phyloP scores from a whole-genome alignment of 73 alveolate genomes.

The Paramecium tetraurelia region DNA sequence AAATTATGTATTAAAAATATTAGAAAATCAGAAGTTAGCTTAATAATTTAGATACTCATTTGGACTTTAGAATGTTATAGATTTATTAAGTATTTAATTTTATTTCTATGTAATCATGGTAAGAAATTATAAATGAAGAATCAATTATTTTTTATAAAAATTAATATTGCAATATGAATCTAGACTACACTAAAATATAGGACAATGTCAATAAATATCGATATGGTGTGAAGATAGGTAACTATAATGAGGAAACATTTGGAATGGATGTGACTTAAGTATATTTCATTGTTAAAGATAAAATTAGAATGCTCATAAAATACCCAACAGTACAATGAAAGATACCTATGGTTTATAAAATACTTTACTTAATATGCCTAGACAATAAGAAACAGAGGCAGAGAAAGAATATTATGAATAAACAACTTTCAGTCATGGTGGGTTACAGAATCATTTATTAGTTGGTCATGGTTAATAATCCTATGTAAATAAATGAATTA shows the following conservation, averaged over 20 bases:
- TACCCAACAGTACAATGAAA: conserved; percentile 57
- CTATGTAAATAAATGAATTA: not conserved
- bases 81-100: no score
- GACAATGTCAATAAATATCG: conserved; percentile 64
- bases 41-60: not conserved
- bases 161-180: not conserved
- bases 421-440: conserved; percentile 41
- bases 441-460: conserved; percentile 53
- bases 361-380: conserved; percentile 39
- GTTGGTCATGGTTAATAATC: conserved; percentile 62
- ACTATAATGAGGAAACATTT: conserved; percentile 59
- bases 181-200: conserved; percentile 45
- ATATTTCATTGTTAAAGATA: not conserved
- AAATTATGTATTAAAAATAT: no score
- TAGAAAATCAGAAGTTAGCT: not conserved
- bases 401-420: conserved; percentile 56
- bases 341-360: conserved; percentile 51
- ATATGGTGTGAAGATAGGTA: conserved; percentile 61
- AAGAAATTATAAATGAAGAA: not conserved
- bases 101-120: not conserved
- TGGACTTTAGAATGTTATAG: no score
- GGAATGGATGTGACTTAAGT: conserved; percentile 58
- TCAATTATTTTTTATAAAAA: not conserved
- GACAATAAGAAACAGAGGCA: not conserved
- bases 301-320: not conserved